Conservation (phyloP, 169 alveolate species). For the Cryptosporidium sp. region DNA sequence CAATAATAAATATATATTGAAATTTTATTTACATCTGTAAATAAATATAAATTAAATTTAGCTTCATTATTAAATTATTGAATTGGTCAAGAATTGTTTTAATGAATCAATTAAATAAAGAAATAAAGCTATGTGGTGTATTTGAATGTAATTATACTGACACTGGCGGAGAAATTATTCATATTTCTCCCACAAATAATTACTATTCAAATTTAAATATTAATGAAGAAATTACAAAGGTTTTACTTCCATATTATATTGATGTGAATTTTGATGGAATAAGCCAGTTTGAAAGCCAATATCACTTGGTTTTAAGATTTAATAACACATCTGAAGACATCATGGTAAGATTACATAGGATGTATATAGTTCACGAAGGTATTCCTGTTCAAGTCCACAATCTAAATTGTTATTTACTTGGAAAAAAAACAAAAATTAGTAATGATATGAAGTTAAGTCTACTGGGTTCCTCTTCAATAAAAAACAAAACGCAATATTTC, state of each 20-base stretch:
- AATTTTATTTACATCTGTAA: slow-evolving; percentile 5
- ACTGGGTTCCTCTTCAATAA: slow-evolving; percentile 51
- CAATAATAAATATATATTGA: not conserved
- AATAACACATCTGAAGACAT: slow-evolving; percentile 48
- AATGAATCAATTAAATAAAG: slow-evolving; percentile 47
- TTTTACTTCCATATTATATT: slow-evolving; percentile 47
- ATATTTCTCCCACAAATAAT: slow-evolving; percentile 37
- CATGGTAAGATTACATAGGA: slow-evolving; percentile 30
- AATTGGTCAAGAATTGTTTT: not conserved
- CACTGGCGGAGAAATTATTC: slow-evolving; percentile 55
- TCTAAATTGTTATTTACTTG: slow-evolving; percentile 54
- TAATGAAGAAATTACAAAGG: not conserved
- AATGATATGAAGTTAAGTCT: slow-evolving; percentile 31
- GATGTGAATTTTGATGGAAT: slow-evolving; percentile 71
- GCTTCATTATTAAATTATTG: not conserved
- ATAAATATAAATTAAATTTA: slow-evolving; percentile 7
- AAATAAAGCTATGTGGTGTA: slow-evolving; percentile 57
- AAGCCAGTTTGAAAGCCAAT: slow-evolving; percentile 65
- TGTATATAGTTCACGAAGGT: slow-evolving; percentile 69
- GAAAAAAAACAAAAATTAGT: slow-evolving; percentile 19
- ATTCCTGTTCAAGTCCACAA: slow-evolving; percentile 66
- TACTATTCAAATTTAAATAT: slow-evolving; percentile 31
- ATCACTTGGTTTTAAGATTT: slow-evolving; percentile 56
- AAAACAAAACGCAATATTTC: slow-evolving; percentile 39
- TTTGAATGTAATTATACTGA: slow-evolving; percentile 63